A percentile compares a stretch with the other conserved stretches of the same genome.
Evolutionary conservation across 2,329 filamentous ascomycete genomes (phyloP).

Genomic region (Microcera coccophila): DNA sequence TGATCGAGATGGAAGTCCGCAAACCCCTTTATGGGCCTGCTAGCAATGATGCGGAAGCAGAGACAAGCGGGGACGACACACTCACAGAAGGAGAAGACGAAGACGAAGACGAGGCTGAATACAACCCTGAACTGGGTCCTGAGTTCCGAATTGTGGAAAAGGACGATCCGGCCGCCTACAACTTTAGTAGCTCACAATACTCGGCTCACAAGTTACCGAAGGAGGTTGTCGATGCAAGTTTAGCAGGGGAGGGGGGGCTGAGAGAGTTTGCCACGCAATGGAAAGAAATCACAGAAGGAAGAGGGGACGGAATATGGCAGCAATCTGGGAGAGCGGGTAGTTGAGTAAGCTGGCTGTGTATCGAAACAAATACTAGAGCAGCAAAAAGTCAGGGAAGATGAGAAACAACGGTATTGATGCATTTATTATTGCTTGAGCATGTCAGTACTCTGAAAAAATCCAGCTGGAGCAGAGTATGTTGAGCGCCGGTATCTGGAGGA

Average conservation of each 20-base stretch:
- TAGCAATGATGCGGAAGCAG: slow-evolving; percentile 28
- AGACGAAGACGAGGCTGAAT: slow-evolving; percentile 42
- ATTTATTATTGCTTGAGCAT: too few species aligned
- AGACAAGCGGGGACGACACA: slow-evolving; percentile 35
- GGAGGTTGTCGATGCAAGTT: slow-evolving; percentile 75
- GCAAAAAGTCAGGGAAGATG: background rate
- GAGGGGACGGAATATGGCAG: slow-evolving; percentile 41
- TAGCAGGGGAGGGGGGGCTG: slow-evolving; percentile 69
- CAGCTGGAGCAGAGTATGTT: too few species aligned
- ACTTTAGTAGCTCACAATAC: slow-evolving; percentile 80
- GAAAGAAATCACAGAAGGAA: slow-evolving; percentile 55
- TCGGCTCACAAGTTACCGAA: slow-evolving; percentile 93
- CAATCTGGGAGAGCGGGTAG: background rate
- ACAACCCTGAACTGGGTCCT: slow-evolving; percentile 58
- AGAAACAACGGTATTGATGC: background rate
- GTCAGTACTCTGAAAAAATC: too few species aligned
- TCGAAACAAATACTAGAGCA: background rate
- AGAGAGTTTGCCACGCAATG: slow-evolving; percentile 75
- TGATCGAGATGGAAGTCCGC: slow-evolving; percentile 67
- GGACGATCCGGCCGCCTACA: slow-evolving; percentile 84
- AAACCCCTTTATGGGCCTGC: slow-evolving; percentile 50
- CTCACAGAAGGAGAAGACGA: slow-evolving; percentile 39
- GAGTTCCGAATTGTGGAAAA: slow-evolving; percentile 79
- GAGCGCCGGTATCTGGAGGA: too few species aligned
- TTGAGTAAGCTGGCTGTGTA: background rate